phyloP scores from a whole-genome alignment of 495 filamentous ascomycete genomes.

The Achaetomiella virescens region DNA sequence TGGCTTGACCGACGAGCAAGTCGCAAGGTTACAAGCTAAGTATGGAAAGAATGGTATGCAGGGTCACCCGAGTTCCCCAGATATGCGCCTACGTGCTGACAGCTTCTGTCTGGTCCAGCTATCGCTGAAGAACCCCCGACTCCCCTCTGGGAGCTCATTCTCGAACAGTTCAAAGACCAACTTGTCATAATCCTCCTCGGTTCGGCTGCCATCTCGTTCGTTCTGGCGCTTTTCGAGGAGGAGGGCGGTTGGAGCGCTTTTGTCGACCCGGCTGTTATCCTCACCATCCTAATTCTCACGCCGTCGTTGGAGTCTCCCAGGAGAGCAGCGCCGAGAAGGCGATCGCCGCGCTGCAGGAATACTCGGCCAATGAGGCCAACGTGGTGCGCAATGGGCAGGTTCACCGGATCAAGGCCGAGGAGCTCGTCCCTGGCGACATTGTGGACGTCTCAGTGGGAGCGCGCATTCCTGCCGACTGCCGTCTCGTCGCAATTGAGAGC shows the following conservation, averaged over 20 bases:
- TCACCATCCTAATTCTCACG: slow-evolving; percentile 94
- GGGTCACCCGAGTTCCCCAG: not conserved
- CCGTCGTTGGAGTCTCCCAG: slow-evolving; percentile 95
- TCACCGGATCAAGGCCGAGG: slow-evolving; percentile 80
- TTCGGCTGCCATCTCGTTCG: slow-evolving; percentile 90
- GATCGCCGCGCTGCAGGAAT: slow-evolving; percentile 97
- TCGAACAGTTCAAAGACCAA: slow-evolving; percentile 99
- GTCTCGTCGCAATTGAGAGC: slow-evolving; percentile 84
- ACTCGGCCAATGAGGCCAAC: slow-evolving; percentile 96
- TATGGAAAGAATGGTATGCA: slow-evolving; percentile 80
- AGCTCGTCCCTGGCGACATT: slow-evolving; percentile 93
- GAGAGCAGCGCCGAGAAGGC: slow-evolving; percentile 98
- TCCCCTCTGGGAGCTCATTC: slow-evolving; percentile 88
- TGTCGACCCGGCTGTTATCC: slow-evolving; percentile 93
- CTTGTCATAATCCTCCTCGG: slow-evolving; percentile 91
- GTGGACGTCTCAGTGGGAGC: slow-evolving; percentile 86
- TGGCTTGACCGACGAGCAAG: slow-evolving; percentile 67
- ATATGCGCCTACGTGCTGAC: not conserved
- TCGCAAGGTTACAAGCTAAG: slow-evolving; percentile 55
- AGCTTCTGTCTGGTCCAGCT: slow-evolving; percentile 46
- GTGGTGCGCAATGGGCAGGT: slow-evolving; percentile 74
- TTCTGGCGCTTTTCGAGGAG: slow-evolving; percentile 89
- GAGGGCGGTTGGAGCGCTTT: slow-evolving; percentile 95
- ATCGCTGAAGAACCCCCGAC: slow-evolving; percentile 96
- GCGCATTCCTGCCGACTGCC: slow-evolving; percentile 93